Evolutionary conservation across 2,329 filamentous ascomycete genomes (phyloP).

Genomic region (Cadophora sp.): DNA sequence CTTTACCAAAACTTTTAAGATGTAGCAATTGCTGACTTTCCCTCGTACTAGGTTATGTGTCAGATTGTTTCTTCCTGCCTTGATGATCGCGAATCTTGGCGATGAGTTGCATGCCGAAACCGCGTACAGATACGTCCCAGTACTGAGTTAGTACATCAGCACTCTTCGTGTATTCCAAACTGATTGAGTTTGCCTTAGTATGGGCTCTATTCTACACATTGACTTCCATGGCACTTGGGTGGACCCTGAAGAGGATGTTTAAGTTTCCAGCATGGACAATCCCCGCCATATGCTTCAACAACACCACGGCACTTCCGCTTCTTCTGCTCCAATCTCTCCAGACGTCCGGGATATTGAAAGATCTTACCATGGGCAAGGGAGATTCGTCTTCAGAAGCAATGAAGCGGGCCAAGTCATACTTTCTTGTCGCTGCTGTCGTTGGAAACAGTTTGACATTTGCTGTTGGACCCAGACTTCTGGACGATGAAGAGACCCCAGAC

Average conservation of each 20-base stretch:
- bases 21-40: not conserved
- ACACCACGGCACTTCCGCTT: constrained; percentile 60
- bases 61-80: constrained; percentile 58
- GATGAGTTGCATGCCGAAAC: constrained; percentile 55
- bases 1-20: not conserved
- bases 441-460: constrained; percentile 68
- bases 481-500: constrained; percentile 42
- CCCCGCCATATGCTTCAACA: constrained; percentile 62
- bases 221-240: constrained; percentile 55
- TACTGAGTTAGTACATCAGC: constrained; percentile 48
- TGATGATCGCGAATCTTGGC: constrained; percentile 60
- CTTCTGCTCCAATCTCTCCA: constrained; percentile 51
- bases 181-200: constrained; percentile 44
- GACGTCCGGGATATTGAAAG: constrained; percentile 58
- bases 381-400: constrained; percentile 53
- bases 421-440: constrained; percentile 68
- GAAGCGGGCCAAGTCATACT: constrained; percentile 67
- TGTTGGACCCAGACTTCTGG: constrained; percentile 63
- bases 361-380: constrained; percentile 51
- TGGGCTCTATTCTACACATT: constrained; percentile 59
- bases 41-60: constrained; percentile 52
- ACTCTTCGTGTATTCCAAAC: not conserved
- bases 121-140: constrained; percentile 54
- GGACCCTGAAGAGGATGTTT: constrained; percentile 51
- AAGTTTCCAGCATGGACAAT: constrained; percentile 59